Conservation (phyloP, 192 early-diverging fungal species). For the Backusella circina region DNA sequence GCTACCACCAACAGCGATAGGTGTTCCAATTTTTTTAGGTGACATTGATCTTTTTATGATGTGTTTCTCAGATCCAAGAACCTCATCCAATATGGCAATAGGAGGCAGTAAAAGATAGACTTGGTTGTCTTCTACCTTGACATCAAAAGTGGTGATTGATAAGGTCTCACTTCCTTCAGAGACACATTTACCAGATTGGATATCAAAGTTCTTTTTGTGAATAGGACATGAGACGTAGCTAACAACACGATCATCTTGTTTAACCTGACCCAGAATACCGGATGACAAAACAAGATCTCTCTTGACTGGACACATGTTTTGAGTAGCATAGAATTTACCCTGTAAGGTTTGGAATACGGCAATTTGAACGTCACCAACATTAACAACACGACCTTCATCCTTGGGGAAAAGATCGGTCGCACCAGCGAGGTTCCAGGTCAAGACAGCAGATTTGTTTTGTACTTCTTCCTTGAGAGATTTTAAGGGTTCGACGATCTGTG, state of each 20-base stretch:
- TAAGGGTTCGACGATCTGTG: slow-evolving; percentile 33
- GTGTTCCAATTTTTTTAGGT: not conserved
- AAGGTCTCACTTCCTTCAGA: slow-evolving; percentile 36
- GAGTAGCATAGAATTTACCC: slow-evolving; percentile 63
- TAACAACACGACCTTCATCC: slow-evolving; percentile 50
- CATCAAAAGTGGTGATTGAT: slow-evolving; percentile 52
- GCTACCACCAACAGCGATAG: not conserved
- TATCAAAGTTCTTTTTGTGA: slow-evolving; percentile 60
- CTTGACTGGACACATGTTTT: slow-evolving; percentile 78
- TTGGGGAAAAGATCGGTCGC: slow-evolving; percentile 34
- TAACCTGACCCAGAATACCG: slow-evolving; percentile 49
- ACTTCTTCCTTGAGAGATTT: slow-evolving; percentile 14
- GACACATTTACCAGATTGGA: slow-evolving; percentile 50
- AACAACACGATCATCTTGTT: slow-evolving; percentile 16
- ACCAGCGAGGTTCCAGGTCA: slow-evolving; percentile 40
- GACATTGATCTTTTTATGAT: slow-evolving; percentile 36
- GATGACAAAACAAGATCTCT: slow-evolving; percentile 63
- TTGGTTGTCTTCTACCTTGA: slow-evolving; percentile 46
- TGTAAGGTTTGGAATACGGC: slow-evolving; percentile 51
- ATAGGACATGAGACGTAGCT: slow-evolving; percentile 66
- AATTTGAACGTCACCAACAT: slow-evolving; percentile 60
- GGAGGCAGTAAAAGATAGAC: slow-evolving; percentile 48
- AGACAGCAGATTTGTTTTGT: not conserved
- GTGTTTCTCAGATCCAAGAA: slow-evolving; percentile 48
- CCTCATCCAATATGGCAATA: slow-evolving; percentile 38